These are phyloP conservation scores for Thalassiosira ordinaria DNA, from an alignment of 352 stramenopile genomes.

Conservation along the genomic window DNA sequence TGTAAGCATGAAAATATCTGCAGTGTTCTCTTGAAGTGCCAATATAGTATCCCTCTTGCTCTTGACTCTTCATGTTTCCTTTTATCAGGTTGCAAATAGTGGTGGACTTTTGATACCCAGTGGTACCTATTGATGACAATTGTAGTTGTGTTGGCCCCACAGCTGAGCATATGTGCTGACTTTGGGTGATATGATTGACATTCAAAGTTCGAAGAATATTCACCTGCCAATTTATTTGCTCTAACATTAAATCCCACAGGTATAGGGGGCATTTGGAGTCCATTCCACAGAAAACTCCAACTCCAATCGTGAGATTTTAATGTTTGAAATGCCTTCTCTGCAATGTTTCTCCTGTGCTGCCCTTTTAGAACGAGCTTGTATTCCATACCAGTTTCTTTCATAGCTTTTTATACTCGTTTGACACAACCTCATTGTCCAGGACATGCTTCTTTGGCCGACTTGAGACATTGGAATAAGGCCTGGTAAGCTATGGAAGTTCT, in stretches of 20 bases:
- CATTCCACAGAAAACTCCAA: slow-evolving; percentile 35
- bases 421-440: slow-evolving; percentile 13
- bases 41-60: slow-evolving; percentile 46
- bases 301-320: slow-evolving; percentile 66
- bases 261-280: slow-evolving; percentile 46
- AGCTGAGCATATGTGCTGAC: slow-evolving; percentile 33
- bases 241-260: slow-evolving; percentile 50
- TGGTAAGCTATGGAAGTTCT: neutral
- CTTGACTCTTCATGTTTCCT: slow-evolving; percentile 34
- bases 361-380: neutral
- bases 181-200: slow-evolving; percentile 29
- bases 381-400: neutral
- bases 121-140: slow-evolving; percentile 2
- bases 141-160: slow-evolving; percentile 40
- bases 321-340: slow-evolving; percentile 64
- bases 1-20: slow-evolving; percentile 43
- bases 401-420: neutral
- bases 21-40: slow-evolving; percentile 58
- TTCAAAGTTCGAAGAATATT: slow-evolving; percentile 47
- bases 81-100: slow-evolving; percentile 32
- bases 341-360: slow-evolving; percentile 53
- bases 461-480: neutral
- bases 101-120: slow-evolving; percentile 13
- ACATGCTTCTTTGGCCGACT: neutral
- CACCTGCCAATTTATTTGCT: slow-evolving; percentile 47